Evolutionary conservation across 805 yeast genomes (phyloP).

Genomic region (Metschnikowia picachoensis): DNA sequence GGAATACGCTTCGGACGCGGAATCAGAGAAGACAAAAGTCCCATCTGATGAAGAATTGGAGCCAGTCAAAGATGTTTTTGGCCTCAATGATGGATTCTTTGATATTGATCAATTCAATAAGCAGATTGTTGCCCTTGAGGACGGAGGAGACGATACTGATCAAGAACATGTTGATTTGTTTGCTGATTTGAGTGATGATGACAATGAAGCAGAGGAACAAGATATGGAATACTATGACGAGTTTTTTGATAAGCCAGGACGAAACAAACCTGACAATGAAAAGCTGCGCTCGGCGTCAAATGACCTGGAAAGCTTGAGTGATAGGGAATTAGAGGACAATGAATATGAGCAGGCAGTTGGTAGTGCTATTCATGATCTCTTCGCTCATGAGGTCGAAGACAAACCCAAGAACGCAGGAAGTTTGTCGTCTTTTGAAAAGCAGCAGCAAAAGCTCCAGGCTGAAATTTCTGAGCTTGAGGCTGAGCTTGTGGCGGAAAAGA

Average conservation of each 20-base stretch:
- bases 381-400: constrained; percentile 37
- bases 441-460: constrained; percentile 68
- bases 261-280: constrained; percentile 18
- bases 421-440: constrained; percentile 77
- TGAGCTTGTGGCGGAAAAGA: constrained; percentile 85
- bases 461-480: constrained; percentile 79
- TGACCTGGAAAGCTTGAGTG: constrained; percentile 31
- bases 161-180: constrained; percentile 48
- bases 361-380: constrained; percentile 59
- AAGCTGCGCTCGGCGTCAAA: background rate
- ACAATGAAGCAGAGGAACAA: constrained; percentile 36
- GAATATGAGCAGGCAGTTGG: constrained; percentile 61
- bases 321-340: constrained; percentile 48
- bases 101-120: constrained; percentile 79
- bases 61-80: constrained; percentile 47
- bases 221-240: constrained; percentile 62
- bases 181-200: constrained; percentile 25
- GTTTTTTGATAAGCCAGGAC: constrained; percentile 51
- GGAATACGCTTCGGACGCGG: constrained; percentile 16
- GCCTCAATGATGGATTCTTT: constrained; percentile 80
- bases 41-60: constrained; percentile 9
- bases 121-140: constrained; percentile 65
- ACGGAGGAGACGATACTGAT: constrained; percentile 25
- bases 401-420: constrained; percentile 24
- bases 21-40: constrained; percentile 13